Evolutionary conservation across 139 green algal species (phyloP).

Genomic region (Chlorella sp.): DNA sequence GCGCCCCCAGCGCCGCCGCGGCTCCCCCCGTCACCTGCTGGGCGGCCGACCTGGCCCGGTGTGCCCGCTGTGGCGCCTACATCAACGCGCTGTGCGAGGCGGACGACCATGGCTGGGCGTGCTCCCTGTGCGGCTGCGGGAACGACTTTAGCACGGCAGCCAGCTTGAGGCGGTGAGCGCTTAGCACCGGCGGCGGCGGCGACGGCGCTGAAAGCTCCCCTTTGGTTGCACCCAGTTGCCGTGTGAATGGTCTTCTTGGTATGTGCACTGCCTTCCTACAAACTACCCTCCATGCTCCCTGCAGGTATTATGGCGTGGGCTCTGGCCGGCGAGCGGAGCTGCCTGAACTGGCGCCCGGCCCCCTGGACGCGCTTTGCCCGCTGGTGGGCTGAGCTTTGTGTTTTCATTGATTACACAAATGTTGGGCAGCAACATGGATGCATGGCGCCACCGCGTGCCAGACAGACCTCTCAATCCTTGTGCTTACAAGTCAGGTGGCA

Average conservation of each 20-base stretch:
- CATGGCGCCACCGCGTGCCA: too few relatives aligned
- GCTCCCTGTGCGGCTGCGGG: conserved; percentile 70
- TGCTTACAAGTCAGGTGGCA: too few relatives aligned
- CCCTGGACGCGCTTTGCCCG: conserved; percentile 65
- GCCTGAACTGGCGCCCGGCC: conserved; percentile 59
- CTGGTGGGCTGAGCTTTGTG: too few relatives aligned
- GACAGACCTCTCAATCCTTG: too few relatives aligned
- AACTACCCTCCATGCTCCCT: conserved; percentile 25
- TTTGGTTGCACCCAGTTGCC: too few relatives aligned
- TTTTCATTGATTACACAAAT: too few relatives aligned
- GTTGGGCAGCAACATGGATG: too few relatives aligned
- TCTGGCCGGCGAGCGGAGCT: conserved; percentile 41
- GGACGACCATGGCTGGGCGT: conserved; percentile 59
- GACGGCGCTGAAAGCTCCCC: too few relatives aligned
- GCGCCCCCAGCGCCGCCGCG: background rate
- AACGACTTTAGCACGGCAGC: conserved; percentile 16
- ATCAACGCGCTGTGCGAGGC: conserved; percentile 71
- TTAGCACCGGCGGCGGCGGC: too few relatives aligned
- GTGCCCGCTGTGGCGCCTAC: conserved; percentile 70
- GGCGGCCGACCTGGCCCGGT: conserved; percentile 58
- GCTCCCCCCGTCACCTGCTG: background rate
- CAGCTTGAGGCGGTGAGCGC: conserved; percentile 15
- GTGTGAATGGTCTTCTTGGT: too few relatives aligned
- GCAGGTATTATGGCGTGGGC: conserved; percentile 33
- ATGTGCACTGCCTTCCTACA: conserved; percentile 34